A percentile compares a stretch with the other conserved stretches of the same genome.
Conservation (phyloP, 2,329 filamentous ascomycete genomes). For the Endoconidiophora laricicola region DNA sequence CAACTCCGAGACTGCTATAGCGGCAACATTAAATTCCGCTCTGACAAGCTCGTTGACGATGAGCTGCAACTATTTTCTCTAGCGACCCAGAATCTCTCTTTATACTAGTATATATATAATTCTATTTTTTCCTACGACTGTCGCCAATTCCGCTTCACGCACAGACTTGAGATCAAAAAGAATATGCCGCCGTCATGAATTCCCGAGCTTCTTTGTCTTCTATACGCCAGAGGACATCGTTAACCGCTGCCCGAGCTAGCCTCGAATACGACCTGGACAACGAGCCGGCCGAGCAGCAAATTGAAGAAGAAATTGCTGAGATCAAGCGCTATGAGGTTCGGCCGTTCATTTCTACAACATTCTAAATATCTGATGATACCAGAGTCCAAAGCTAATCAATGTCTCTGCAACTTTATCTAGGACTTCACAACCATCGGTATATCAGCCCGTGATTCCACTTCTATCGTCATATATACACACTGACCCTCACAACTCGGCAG, state of each 20-base stretch:
- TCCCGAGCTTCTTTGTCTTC: slow-evolving; percentile 4
- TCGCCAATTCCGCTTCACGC: too few relatives aligned
- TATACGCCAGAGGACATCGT: slow-evolving; percentile 4
- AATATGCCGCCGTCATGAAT: slow-evolving; percentile 5
- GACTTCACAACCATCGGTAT: slow-evolving; percentile 89
- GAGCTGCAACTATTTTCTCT: too few relatives aligned
- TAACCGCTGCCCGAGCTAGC: not conserved
- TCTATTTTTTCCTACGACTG: too few relatives aligned
- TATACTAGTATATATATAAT: too few relatives aligned
- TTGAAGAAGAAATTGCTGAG: slow-evolving; percentile 89
- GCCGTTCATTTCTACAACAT: slow-evolving; percentile 13
- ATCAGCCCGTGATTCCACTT: slow-evolving; percentile 13
- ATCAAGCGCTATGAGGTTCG: slow-evolving; percentile 85
- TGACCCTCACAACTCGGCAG: slow-evolving; percentile 23
- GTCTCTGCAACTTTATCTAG: slow-evolving; percentile 17
- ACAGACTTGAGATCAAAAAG: too few relatives aligned
- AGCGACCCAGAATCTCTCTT: too few relatives aligned
- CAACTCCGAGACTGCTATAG: too few relatives aligned
- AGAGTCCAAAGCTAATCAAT: slow-evolving; percentile 4
- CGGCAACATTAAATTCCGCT: too few relatives aligned
- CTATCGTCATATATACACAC: slow-evolving; percentile 2
- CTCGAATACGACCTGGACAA: slow-evolving; percentile 20
- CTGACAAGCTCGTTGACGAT: too few relatives aligned
- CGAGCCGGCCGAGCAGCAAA: slow-evolving; percentile 38
- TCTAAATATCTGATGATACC: not conserved